Conservation (phyloP, 179 eudicot genomes). For the Beta macrorhiza region DNA sequence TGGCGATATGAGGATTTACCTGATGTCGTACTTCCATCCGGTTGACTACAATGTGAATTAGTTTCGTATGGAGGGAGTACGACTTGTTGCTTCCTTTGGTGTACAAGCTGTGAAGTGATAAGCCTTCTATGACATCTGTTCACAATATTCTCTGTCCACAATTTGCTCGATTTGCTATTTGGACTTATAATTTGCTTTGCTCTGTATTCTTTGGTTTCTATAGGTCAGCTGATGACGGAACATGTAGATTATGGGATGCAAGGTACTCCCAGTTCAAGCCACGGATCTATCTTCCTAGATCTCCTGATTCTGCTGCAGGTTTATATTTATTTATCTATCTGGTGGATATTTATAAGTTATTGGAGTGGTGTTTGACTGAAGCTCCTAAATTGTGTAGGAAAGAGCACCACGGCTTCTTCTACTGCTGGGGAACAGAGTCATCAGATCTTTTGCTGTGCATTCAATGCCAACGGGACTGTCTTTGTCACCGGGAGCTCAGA, state of each 20-base stretch:
- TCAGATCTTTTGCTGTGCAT: slow-evolving; percentile 85
- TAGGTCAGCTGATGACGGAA: slow-evolving; percentile 94
- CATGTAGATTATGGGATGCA: slow-evolving; percentile 97
- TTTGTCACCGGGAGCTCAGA: slow-evolving; percentile 98
- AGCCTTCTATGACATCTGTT: background rate
- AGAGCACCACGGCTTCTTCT: slow-evolving; percentile 29
- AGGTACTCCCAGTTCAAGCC: slow-evolving; percentile 75
- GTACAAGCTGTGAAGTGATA: background rate
- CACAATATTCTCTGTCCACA: background rate
- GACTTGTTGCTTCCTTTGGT: background rate
- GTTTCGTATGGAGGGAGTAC: background rate
- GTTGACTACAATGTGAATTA: background rate
- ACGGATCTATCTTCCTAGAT: slow-evolving; percentile 72
- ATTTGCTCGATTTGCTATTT: background rate
- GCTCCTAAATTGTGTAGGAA: slow-evolving; percentile 43
- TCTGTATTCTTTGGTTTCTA: slow-evolving; percentile 13
- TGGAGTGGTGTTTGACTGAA: slow-evolving; percentile 11
- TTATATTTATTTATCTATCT: slow-evolving; percentile 8
- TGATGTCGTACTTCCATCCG: background rate
- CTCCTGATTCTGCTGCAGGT: slow-evolving; percentile 72
- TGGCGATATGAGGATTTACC: background rate
- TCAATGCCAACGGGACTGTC: slow-evolving; percentile 84
- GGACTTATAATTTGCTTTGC: slow-evolving; percentile 3
- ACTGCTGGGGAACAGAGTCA: slow-evolving; percentile 48
- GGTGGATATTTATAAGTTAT: slow-evolving; percentile 1